Evolutionary conservation across 345 rosid species (phyloP), one percentile per base, ranked within the genome.

Genomic region (Dipteronia dyeriana): DNA sequence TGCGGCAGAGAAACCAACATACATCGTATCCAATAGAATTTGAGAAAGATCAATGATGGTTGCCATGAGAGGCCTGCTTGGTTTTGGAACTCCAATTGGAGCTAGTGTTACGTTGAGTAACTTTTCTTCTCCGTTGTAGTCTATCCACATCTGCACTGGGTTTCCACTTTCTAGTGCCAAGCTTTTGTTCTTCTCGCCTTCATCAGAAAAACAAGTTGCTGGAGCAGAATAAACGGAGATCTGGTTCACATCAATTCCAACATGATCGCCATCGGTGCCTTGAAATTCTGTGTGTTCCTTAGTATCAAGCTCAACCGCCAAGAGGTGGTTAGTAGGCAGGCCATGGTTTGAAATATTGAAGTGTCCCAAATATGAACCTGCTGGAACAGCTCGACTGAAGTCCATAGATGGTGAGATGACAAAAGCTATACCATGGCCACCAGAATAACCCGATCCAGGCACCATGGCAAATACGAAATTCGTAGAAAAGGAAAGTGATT

Each of bases 191-290:
- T 76, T 76, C 5, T 59, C 66, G 1, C 75, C 85, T 62, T 17
- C 23, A 13, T 78, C 76, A 12, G 66, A 83, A 70, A 79, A 79
- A 29, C 87, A 93, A 2, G 78, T 72, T 4, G 91, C 86, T 1
- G 88, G 11, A 34, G 79, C 66, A 20, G 90, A 78, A 13, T 12
- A 29, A 4, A 45, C 5, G 8, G 96, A 93, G 10, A 0, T 12
- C 47, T 86, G 71, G 38, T 86, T 90, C 66, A 90, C 59, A 73
- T 92, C 89, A 5, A 89, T 82, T 13, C 89, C 91, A 9, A 90
- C 91, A 41, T 87, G 94, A 20, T 90, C 87, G 25, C 65, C 85
- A 14, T 88, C 57, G 10, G 78, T 83, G 75, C 88, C 94, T 0
- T 68, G 43, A 20, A 87, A 82, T 63, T 91, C 91, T 12, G 49